Conservation (phyloP, 139 green algal species). For the Coccomyxa sp. region DNA sequence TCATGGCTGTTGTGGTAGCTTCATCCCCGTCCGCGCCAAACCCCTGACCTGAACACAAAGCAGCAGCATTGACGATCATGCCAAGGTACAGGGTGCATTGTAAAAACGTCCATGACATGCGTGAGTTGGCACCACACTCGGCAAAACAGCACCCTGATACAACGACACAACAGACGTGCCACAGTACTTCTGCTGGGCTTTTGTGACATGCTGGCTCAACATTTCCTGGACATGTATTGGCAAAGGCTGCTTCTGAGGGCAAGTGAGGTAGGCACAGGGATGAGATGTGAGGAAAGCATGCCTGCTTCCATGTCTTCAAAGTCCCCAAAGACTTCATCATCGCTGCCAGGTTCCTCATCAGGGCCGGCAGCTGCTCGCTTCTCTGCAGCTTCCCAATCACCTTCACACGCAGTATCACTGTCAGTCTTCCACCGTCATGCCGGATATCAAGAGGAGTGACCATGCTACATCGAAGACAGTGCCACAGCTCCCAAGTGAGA, state of each 20-base stretch:
- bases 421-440: too few species aligned
- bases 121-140: too few species aligned
- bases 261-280: neutral
- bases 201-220: too few species aligned
- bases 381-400: slow-evolving; percentile 81
- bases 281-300: slow-evolving; percentile 7
- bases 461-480: too few species aligned
- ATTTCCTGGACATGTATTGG: too few species aligned
- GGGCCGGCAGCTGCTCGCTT: slow-evolving; percentile 47
- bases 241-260: neutral
- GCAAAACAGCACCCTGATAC: neutral
- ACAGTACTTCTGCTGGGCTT: neutral
- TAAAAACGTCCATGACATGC: too few species aligned
- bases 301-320: slow-evolving; percentile 96
- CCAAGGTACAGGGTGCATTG: too few species aligned
- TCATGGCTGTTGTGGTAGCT: slow-evolving; percentile 17
- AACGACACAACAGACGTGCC: neutral
- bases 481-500: neutral
- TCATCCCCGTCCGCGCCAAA: slow-evolving; percentile 38
- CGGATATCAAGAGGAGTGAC: too few species aligned
- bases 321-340: slow-evolving; percentile 72
- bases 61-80: neutral
- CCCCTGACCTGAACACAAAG: slow-evolving; percentile 16
- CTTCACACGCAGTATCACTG: slow-evolving; percentile 32
- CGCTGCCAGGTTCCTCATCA: slow-evolving; percentile 33